phyloP scores from a whole-genome alignment of 2,329 filamentous ascomycete genomes.

The Aspergillus aculeatinus region DNA sequence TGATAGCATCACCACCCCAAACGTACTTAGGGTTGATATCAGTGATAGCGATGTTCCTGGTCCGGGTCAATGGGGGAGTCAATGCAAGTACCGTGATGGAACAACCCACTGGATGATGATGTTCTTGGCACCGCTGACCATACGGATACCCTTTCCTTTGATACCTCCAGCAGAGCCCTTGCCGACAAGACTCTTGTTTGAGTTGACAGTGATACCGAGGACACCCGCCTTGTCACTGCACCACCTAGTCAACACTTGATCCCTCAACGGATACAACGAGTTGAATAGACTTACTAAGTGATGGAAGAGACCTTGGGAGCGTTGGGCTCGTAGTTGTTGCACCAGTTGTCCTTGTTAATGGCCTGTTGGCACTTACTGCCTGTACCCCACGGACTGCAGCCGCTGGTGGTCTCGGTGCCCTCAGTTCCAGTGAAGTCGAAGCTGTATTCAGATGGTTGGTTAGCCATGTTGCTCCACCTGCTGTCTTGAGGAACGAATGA shows the following conservation, averaged over 20 bases:
- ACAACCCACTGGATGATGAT: constrained; percentile 54
- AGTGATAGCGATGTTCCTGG: constrained; percentile 54
- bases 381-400: constrained; percentile 60
- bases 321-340: constrained; percentile 57
- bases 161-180: constrained; percentile 55
- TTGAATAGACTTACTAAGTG: constrained; percentile 24
- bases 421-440: constrained; percentile 21
- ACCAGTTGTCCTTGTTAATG: constrained; percentile 61
- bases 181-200: constrained; percentile 60
- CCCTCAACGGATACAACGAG: background rate
- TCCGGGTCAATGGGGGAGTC: background rate
- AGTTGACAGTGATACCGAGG: constrained; percentile 52
- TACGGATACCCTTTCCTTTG: constrained; percentile 57
- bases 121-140: constrained; percentile 50
- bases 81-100: background rate
- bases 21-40: constrained; percentile 59
- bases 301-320: constrained; percentile 48
- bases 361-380: constrained; percentile 55
- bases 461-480: background rate
- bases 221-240: constrained; percentile 52
- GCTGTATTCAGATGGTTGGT: constrained; percentile 4
- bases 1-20: constrained; percentile 61
- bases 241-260: background rate
- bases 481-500: background rate
- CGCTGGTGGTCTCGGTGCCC: constrained; percentile 50